Evolutionary conservation across 371 early-diverging fungal genomes (phyloP).

Genomic region (Parasitella parasitica): DNA sequence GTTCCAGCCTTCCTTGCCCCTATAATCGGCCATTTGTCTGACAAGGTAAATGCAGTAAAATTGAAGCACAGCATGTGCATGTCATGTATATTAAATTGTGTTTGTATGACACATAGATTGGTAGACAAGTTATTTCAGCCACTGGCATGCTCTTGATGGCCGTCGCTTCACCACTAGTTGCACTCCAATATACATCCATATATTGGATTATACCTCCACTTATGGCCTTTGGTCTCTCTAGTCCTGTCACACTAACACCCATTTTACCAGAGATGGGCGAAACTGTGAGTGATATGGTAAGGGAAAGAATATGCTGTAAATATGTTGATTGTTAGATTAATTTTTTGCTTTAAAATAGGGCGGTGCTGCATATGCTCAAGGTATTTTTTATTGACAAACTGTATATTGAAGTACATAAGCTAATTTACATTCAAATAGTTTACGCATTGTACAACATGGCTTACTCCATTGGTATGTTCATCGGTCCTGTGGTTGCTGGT

Average conservation of each 20-base stretch:
- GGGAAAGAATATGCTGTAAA: conserved; percentile 15
- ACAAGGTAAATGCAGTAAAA: conserved; percentile 34
- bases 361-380: conserved; percentile 54
- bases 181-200: conserved; percentile 39
- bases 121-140: conserved; percentile 52
- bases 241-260: conserved; percentile 58
- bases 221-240: conserved; percentile 56
- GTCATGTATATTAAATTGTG: background rate
- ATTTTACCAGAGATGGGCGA: conserved; percentile 61
- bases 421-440: conserved; percentile 19
- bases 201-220: conserved; percentile 50
- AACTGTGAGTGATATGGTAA: conserved; percentile 51
- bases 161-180: conserved; percentile 47
- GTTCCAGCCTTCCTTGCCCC: conserved; percentile 64
- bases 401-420: too few species aligned
- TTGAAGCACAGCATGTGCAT: background rate
- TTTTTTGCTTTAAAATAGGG: conserved; percentile 26
- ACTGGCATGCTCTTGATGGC: conserved; percentile 58
- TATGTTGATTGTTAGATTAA: conserved; percentile 2
- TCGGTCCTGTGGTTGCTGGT: conserved; percentile 60
- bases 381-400: conserved; percentile 22
- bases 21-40: conserved; percentile 59
- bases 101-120: conserved; percentile 22
- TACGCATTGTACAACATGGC: conserved; percentile 60
- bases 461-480: conserved; percentile 57